phyloP scores from a whole-genome alignment of 1,284 basidiomycete species.

The Boletus sp. region DNA sequence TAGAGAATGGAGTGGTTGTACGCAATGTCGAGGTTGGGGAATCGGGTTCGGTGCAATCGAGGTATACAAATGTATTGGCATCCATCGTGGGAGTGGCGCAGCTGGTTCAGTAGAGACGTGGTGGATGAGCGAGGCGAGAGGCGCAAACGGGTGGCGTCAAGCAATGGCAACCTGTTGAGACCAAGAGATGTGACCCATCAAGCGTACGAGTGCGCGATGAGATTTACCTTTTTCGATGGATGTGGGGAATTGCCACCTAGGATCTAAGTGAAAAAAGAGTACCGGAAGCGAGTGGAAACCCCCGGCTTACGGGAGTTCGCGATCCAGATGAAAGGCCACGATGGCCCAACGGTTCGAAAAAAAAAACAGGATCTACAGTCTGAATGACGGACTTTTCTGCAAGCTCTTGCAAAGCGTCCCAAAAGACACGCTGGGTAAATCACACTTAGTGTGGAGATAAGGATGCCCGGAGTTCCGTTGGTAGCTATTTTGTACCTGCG shows the following conservation, averaged over 20 bases:
- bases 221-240: background rate
- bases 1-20: background rate
- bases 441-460: conserved; percentile 5
- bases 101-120: background rate
- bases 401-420: background rate
- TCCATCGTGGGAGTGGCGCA: conserved; percentile 15
- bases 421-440: background rate
- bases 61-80: conserved; percentile 14
- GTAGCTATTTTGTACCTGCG: conserved; percentile 9
- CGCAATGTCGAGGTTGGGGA: conserved; percentile 17
- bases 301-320: no score
- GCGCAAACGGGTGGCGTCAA: background rate
- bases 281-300: no score
- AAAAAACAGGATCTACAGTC: background rate
- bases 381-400: background rate
- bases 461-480: background rate
- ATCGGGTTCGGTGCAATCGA: conserved; percentile 30
- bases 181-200: background rate
- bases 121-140: background rate
- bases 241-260: background rate
- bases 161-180: background rate
- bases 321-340: background rate
- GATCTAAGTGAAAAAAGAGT: background rate
- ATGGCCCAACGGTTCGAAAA: background rate
- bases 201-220: background rate